Evolutionary conservation across 306 rosid genomes (phyloP).

Genomic region (Inga oerstediana): DNA sequence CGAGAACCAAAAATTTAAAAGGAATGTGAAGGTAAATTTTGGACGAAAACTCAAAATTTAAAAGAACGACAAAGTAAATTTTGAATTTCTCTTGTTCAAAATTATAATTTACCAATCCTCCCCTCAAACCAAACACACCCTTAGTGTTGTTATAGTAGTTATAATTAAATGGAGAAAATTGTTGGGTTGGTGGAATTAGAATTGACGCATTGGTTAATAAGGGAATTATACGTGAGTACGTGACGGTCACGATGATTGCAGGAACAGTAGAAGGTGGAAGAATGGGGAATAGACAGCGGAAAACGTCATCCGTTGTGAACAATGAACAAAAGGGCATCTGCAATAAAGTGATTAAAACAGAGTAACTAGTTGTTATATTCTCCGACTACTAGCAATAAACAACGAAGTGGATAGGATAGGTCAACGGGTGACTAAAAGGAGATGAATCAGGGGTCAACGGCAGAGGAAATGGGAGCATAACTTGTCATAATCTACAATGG

Average conservation of each 20-base stretch:
- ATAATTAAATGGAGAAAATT: neutral
- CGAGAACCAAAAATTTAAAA: too few relatives aligned
- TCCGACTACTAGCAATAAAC: neutral
- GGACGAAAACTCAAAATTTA: too few relatives aligned
- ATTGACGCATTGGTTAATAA: too few relatives aligned
- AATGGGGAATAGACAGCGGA: neutral
- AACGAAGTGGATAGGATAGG: neutral
- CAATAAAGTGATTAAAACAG: neutral
- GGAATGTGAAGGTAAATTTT: too few relatives aligned
- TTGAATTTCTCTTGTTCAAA: too few relatives aligned
- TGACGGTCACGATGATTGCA: neutral
- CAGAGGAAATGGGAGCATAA: neutral
- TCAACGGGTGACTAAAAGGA: neutral
- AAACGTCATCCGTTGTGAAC: conserved; percentile 15
- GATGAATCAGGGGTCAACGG: neutral
- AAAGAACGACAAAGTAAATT: too few relatives aligned
- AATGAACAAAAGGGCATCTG: neutral
- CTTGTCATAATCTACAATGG: neutral
- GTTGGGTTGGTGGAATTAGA: neutral
- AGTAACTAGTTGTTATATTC: neutral
- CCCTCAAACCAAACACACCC: too few relatives aligned
- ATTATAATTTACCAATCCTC: too few relatives aligned
- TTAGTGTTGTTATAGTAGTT: too few relatives aligned
- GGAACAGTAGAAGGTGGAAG: neutral
- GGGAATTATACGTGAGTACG: too few relatives aligned